phyloP scores from a whole-genome alignment of 2,329 filamentous ascomycete species.

The Neofusicoccum laricinum region DNA sequence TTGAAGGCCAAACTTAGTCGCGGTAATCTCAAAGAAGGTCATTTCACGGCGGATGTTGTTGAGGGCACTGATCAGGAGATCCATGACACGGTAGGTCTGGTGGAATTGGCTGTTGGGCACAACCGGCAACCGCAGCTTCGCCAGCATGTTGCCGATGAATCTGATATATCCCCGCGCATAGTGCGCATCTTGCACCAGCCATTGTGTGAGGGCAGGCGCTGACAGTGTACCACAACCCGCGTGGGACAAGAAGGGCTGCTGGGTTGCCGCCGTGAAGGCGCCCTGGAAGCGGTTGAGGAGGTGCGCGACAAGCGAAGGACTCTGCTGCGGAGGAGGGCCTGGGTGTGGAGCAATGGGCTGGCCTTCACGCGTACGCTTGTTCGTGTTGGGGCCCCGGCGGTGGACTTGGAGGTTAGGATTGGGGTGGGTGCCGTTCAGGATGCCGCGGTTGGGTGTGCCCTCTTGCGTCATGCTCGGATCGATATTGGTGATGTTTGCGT shows the following conservation, averaged over 20 bases:
- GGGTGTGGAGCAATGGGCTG: constrained; percentile 33
- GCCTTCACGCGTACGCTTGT: constrained; percentile 37
- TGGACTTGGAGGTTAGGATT: constrained; percentile 49
- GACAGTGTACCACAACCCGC: constrained; percentile 62
- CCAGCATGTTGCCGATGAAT: constrained; percentile 63
- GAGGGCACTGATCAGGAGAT: constrained; percentile 62
- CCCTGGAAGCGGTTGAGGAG: constrained; percentile 51
- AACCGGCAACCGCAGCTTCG: constrained; percentile 57
- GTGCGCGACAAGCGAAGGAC: constrained; percentile 55
- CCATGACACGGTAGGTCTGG: constrained; percentile 56
- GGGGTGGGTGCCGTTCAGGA: constrained; percentile 45
- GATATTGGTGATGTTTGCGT: background rate
- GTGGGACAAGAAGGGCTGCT: constrained; percentile 63
- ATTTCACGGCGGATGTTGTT: constrained; percentile 67
- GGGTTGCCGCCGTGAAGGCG: constrained; percentile 57
- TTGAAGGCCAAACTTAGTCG: constrained; percentile 57
- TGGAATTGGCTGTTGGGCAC: constrained; percentile 42
- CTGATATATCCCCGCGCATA: constrained; percentile 69
- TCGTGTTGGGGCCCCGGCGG: constrained; percentile 40
- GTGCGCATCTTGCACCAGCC: constrained; percentile 70
- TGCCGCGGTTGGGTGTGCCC: constrained; percentile 25
- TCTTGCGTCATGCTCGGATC: constrained; percentile 16
- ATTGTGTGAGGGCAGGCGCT: constrained; percentile 56
- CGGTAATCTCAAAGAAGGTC: constrained; percentile 64
- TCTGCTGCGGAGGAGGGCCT: constrained; percentile 22